phyloP scores from a whole-genome alignment of 1,284 basidiomycete species.

The Austroboletus niveus region DNA sequence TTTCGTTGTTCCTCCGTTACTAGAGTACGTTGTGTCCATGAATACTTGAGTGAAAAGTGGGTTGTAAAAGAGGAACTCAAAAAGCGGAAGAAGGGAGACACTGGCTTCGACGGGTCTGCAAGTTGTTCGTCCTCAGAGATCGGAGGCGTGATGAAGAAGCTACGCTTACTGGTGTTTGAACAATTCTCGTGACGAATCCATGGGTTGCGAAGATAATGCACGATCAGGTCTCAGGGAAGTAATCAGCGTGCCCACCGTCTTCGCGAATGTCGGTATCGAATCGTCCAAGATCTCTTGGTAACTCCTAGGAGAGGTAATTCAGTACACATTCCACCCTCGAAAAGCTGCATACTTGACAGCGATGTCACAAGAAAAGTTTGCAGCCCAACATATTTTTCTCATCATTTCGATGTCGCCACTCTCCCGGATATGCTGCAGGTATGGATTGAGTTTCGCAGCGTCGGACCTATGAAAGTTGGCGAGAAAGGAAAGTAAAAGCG shows the following conservation, averaged over 20 bases:
- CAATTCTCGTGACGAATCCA: conserved; percentile 48
- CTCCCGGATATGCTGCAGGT: conserved; percentile 50
- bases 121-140: conserved; percentile 1
- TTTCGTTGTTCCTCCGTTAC: conserved; percentile 14
- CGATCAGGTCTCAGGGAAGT: conserved; percentile 52
- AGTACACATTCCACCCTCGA: background rate
- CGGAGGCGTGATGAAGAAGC: background rate
- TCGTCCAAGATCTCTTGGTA: conserved; percentile 58
- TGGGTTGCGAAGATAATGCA: conserved; percentile 44
- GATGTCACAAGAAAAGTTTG: conserved; percentile 48
- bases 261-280: conserved; percentile 45
- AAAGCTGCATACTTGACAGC: conserved; percentile 47
- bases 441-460: conserved; percentile 63
- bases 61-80: conserved; percentile 56
- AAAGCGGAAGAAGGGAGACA: conserved; percentile 55
- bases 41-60: conserved; percentile 45
- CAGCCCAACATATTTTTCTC: conserved; percentile 54
- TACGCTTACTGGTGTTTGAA: conserved; percentile 56
- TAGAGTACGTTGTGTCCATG: conserved; percentile 34
- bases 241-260: conserved; percentile 49
- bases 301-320: conserved; percentile 35
- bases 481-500: conserved; percentile 53
- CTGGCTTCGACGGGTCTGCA: conserved; percentile 59
- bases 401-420: conserved; percentile 49
- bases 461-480: conserved; percentile 70